Conservation (phyloP, 2,329 filamentous ascomycete species). For the Ceratocystis smalleyi region DNA sequence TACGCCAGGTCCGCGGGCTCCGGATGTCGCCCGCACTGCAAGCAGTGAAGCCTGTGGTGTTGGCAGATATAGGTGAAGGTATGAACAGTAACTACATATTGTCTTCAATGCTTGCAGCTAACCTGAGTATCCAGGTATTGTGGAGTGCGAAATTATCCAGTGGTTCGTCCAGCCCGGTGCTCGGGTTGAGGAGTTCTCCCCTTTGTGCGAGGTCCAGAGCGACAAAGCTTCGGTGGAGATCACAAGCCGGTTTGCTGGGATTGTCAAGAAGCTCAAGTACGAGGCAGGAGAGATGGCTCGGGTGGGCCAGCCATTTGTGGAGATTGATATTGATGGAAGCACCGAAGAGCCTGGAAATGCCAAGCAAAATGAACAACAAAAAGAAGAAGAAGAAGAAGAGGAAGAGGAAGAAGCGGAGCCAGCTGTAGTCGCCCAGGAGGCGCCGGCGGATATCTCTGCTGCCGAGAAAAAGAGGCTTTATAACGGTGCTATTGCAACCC, state of each 20-base stretch:
- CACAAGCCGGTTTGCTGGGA: conserved; percentile 84
- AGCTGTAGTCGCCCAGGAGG: conserved; percentile 19
- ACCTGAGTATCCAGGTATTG: conserved; percentile 50
- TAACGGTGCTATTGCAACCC: conserved; percentile 66
- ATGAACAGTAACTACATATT: conserved; percentile 19
- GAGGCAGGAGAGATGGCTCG: conserved; percentile 92
- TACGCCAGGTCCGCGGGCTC: neutral
- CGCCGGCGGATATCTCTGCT: conserved; percentile 22
- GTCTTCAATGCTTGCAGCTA: neutral
- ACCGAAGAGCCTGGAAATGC: conserved; percentile 25
- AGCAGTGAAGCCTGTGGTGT: conserved; percentile 60
- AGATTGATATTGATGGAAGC: conserved; percentile 80
- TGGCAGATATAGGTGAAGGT: conserved; percentile 82
- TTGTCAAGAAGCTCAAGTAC: conserved; percentile 93
- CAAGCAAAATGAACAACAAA: neutral
- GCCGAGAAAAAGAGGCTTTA: conserved; percentile 34
- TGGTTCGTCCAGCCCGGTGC: conserved; percentile 98
- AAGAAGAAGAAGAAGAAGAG: conserved; percentile 1
- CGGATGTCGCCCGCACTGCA: conserved; percentile 27
- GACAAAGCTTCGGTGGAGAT: conserved; percentile 90
- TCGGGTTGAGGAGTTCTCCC: conserved; percentile 92
- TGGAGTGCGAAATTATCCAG: conserved; percentile 97
- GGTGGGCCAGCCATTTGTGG: conserved; percentile 84
- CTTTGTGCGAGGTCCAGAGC: conserved; percentile 93
- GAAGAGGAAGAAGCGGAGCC: conserved; percentile 9